These are phyloP conservation scores for Starmerella bombi DNA, from an alignment of 805 yeast species.

Conservation along the genomic window DNA sequence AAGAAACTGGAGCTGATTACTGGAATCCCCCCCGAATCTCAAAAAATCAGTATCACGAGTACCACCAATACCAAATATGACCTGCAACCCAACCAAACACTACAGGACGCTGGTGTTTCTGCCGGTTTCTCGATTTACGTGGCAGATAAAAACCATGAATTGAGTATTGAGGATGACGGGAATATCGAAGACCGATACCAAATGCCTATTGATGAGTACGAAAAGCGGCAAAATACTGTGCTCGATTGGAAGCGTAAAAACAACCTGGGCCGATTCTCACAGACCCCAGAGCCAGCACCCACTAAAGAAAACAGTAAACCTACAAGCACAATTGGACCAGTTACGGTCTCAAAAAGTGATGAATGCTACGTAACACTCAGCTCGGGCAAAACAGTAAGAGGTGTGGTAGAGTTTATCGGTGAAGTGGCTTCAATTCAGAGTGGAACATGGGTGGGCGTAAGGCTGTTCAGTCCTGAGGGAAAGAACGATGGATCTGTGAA, in stretches of 20 bases:
- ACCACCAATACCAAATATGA: slow-evolving; percentile 2
- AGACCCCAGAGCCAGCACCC: not conserved
- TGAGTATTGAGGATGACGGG: slow-evolving; percentile 26
- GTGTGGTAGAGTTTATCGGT: slow-evolving; percentile 62
- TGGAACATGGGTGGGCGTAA: slow-evolving; percentile 64
- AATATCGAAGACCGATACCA: slow-evolving; percentile 31
- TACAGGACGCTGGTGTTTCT: slow-evolving; percentile 21
- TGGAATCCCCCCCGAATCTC: slow-evolving; percentile 53
- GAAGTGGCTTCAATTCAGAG: slow-evolving; percentile 40
- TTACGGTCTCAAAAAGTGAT: slow-evolving; percentile 15
- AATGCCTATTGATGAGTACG: slow-evolving; percentile 51
- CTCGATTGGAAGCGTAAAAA: slow-evolving; percentile 62
- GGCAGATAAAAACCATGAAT: slow-evolving; percentile 29
- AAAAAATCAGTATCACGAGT: slow-evolving; percentile 24
- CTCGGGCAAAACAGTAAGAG: slow-evolving; percentile 41
- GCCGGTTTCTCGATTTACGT: slow-evolving; percentile 42
- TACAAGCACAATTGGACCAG: slow-evolving; percentile 2
- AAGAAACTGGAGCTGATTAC: slow-evolving; percentile 52
- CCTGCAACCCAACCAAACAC: slow-evolving; percentile 6
- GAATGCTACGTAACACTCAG: slow-evolving; percentile 24
- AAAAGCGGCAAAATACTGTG: slow-evolving; percentile 46
- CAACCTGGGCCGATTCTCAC: slow-evolving; percentile 50
- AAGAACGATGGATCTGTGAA: slow-evolving; percentile 69
- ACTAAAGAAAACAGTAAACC: not conserved
- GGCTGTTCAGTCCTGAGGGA: slow-evolving; percentile 75